These are phyloP conservation scores for Camelina hispida DNA, from an alignment of 345 rosid genomes.

Conservation along the genomic window DNA sequence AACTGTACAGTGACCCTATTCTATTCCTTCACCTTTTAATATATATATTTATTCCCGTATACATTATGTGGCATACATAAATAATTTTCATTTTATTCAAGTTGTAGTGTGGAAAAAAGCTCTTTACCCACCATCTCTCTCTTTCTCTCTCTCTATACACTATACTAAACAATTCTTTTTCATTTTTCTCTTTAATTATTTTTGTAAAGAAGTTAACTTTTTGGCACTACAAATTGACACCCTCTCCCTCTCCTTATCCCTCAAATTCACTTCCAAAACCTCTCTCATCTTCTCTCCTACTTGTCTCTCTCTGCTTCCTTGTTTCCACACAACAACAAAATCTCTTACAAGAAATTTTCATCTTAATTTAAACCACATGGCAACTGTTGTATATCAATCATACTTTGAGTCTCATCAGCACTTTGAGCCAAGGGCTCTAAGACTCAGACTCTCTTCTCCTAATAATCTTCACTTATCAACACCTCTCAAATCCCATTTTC, in stretches of 20 bases:
- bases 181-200: not conserved
- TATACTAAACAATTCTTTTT: slow-evolving; percentile 33
- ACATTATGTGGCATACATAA: slow-evolving; percentile 40
- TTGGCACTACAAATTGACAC: slow-evolving; percentile 43
- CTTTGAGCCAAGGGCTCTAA: slow-evolving; percentile 59
- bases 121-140: slow-evolving; percentile 41
- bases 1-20: slow-evolving; percentile 25
- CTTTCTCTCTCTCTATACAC: slow-evolving; percentile 15
- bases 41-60: slow-evolving; percentile 23
- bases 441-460: slow-evolving; percentile 65
- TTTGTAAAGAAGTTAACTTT: slow-evolving; percentile 34
- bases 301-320: slow-evolving; percentile 24
- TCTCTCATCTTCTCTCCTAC: slow-evolving; percentile 24
- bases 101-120: slow-evolving; percentile 44
- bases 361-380: slow-evolving; percentile 49
- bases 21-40: slow-evolving; percentile 39
- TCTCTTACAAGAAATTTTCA: slow-evolving; percentile 16
- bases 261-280: slow-evolving; percentile 47
- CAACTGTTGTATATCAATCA: slow-evolving; percentile 69
- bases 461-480: slow-evolving; percentile 42
- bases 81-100: slow-evolving; percentile 35
- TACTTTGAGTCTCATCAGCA: slow-evolving; percentile 60
- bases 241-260: slow-evolving; percentile 42
- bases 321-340: slow-evolving; percentile 20
- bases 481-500: slow-evolving; percentile 45